These are phyloP conservation scores for Aspergillus sergii DNA, from an alignment of 2,329 filamentous ascomycete species.

Conservation along the genomic window DNA sequence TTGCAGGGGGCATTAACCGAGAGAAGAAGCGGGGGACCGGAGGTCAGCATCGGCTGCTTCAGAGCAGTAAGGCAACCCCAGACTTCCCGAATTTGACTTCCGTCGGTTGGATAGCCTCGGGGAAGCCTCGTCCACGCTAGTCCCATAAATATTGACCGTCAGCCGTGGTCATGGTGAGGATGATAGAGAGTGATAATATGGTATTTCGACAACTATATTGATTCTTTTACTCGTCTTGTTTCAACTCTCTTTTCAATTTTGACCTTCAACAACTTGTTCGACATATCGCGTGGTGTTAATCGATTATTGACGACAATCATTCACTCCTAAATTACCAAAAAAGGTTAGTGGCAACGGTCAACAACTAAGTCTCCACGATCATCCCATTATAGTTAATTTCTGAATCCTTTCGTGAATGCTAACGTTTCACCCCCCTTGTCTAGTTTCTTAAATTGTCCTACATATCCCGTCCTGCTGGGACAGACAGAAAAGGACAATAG, in stretches of 20 bases:
- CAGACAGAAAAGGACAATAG: not conserved
- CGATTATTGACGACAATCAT: not conserved
- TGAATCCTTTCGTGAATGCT: not conserved
- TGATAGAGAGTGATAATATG: not conserved
- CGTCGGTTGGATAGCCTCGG: constrained; percentile 28
- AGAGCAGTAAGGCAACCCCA: constrained; percentile 11
- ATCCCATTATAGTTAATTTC: not conserved
- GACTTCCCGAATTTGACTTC: constrained; percentile 27
- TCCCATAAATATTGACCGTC: constrained; percentile 18
- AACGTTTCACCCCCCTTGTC: not conserved
- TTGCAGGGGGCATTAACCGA: constrained; percentile 14
- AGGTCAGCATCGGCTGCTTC: constrained; percentile 19
- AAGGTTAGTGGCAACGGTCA: constrained; percentile 10
- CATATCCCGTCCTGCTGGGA: not conserved
- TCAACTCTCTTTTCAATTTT: not conserved
- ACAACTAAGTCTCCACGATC: not conserved
- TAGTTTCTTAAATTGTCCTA: not conserved
- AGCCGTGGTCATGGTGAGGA: not conserved
- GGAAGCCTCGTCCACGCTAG: constrained; percentile 8
- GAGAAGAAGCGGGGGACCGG: constrained; percentile 16
- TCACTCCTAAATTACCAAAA: not conserved
- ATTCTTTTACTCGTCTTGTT: not conserved
- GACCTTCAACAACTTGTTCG: not conserved
- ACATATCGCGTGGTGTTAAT: not conserved
- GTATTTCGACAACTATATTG: not conserved